Evolutionary conservation across 1,139 yeast genomes (phyloP), one percentile per base, ranked within the genome.

Genomic region (Pichia sp.): DNA sequence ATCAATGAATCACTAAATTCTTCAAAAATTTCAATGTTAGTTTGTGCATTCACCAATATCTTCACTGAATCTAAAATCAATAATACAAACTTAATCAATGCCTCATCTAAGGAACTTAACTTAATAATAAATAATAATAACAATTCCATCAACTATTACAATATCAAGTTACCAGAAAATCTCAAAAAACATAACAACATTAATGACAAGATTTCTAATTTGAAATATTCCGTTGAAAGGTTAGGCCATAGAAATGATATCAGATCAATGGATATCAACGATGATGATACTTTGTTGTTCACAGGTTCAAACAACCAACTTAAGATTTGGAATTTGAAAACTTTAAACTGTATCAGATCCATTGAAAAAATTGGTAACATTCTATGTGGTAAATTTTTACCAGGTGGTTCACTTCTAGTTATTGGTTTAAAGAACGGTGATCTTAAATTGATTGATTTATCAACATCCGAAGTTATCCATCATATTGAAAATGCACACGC

Each of bases 401-500:
- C 97, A 0, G 97, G 97, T 52, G 96, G 95, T 45, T 73, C 90
- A 1, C 69, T 92, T 50, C 79, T 90, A 36, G 86, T 85, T 16
- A 78, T 86, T n/a, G 97, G 97, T 37, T 88, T 92, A 47, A 88
- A 90, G 61, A 77, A 79, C 51, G 99, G 99, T 43, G 79, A 79
- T 47, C 65, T 92, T 49, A 94, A 86, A 58, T 69, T 92, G 42
- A 86, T 84, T 59, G 98, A 94, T 61, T 76, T 92, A 50, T 85
- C 96, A 0, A 76, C 90, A 2, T 85, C 97, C 0, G 72, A 90
- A 1, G 59, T 81, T 54, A 57, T 85, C 5, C 87, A 83, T 54
- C 69, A 77, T 32, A 74, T 85, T n/a, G 81, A 80, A 49, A 74
- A 68, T 42, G 95, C 95, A 0, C 97, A 90, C 62, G 79, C 76